Percentiles rank a stretch among this genome's conserved stretches.
Conservation (phyloP, 2,329 filamentous ascomycete genomes). For the Trichoderma sp. region DNA sequence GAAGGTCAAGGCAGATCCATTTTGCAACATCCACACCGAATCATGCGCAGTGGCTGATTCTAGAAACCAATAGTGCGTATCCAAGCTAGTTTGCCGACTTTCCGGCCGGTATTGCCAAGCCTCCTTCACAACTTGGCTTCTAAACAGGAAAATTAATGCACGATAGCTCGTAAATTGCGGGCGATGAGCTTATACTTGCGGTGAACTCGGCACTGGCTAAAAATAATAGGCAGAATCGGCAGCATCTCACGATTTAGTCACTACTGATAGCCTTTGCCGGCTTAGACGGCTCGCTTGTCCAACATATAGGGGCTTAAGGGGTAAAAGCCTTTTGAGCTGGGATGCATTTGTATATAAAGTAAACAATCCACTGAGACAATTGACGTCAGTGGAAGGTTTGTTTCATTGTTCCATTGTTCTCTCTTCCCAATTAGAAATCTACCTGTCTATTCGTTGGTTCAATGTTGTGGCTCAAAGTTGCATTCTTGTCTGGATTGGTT, state of each 20-base stretch:
- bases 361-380: neutral
- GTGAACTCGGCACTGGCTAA: neutral
- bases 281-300: neutral
- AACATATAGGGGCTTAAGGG: neutral
- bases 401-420: neutral
- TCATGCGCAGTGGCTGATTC: neutral
- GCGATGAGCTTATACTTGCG: neutral
- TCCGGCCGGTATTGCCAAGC: neutral
- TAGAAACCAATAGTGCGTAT: neutral
- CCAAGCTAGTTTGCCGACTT: neutral
- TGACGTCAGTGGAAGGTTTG: slow-evolving; percentile 15
- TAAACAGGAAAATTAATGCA: neutral
- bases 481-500: slow-evolving; percentile 2
- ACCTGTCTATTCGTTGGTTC: neutral
- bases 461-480: slow-evolving; percentile 7
- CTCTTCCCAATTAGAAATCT: neutral
- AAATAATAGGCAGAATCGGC: neutral
- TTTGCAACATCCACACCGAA: neutral
- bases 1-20: neutral
- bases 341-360: slow-evolving; percentile 1
- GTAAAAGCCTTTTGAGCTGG: neutral
- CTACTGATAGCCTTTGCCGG: neutral
- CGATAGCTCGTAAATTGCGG: neutral
- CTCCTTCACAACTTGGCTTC: neutral
- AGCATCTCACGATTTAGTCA: neutral